Evolutionary conservation across 805 yeast species (phyloP).

Genomic region (Saccharomycopsis sp.): DNA sequence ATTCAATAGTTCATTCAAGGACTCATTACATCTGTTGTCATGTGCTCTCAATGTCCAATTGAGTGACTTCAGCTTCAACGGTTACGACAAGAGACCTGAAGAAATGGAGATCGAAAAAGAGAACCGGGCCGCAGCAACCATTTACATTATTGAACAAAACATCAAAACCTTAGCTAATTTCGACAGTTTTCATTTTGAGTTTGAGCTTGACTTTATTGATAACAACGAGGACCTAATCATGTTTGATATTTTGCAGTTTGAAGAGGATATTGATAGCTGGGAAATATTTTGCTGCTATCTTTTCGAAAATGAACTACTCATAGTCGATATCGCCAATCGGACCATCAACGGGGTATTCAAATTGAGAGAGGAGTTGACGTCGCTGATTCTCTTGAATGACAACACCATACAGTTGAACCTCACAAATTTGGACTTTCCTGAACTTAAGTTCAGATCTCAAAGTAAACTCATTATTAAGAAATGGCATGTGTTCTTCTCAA

Average conservation of each 20-base stretch:
- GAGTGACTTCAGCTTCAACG: slow-evolving; percentile 8
- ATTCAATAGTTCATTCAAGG: slow-evolving; percentile 5
- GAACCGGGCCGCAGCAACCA: slow-evolving; percentile 6
- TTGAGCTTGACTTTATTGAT: background rate
- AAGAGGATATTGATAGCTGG: slow-evolving; percentile 40
- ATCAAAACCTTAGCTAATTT: slow-evolving; percentile 5
- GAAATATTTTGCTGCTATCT: slow-evolving; percentile 31
- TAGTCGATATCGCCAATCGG: slow-evolving; percentile 23
- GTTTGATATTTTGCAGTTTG: slow-evolving; percentile 29
- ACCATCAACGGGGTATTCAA: slow-evolving; percentile 37
- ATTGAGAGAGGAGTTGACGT: slow-evolving; percentile 31
- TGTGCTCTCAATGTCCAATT: slow-evolving; percentile 15
- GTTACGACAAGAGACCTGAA: slow-evolving; percentile 3
- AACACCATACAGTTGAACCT: slow-evolving; percentile 32
- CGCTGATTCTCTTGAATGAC: slow-evolving; percentile 26
- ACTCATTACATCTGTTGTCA: slow-evolving; percentile 7
- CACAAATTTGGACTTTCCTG: slow-evolving; percentile 38
- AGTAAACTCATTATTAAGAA: slow-evolving; percentile 32
- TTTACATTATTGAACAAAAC: slow-evolving; percentile 8
- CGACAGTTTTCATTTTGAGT: background rate
- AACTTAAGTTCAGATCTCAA: slow-evolving; percentile 31
- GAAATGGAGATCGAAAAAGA: slow-evolving; percentile 11
- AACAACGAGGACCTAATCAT: slow-evolving; percentile 2
- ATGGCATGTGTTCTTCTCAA: slow-evolving; percentile 35
- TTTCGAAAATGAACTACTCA: slow-evolving; percentile 29